Evolutionary conservation across 768 basidiomycete genomes (phyloP).

Genomic region (Lentinula lateritia): DNA sequence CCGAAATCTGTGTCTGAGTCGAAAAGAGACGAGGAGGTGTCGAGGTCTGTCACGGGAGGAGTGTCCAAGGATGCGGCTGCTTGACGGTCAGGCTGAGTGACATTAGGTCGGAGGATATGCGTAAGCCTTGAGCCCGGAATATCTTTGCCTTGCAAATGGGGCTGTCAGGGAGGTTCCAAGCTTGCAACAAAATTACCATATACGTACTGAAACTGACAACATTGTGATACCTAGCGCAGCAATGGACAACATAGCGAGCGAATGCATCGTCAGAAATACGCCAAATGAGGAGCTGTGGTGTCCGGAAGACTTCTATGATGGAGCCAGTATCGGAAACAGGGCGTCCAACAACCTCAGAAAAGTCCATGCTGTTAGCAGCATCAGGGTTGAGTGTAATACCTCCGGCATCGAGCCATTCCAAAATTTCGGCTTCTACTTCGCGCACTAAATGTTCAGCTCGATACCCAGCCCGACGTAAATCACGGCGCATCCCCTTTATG

Average conservation of each 20-base stretch:
- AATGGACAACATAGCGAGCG: conserved; percentile 78
- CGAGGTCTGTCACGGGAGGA: conserved; percentile 67
- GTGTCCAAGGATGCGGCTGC: conserved; percentile 49
- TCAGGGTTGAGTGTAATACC: conserved; percentile 55
- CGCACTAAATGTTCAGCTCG: conserved; percentile 57
- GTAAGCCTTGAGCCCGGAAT: conserved; percentile 57
- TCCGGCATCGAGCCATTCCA: conserved; percentile 55
- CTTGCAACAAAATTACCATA: neutral
- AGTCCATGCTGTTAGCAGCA: conserved; percentile 15
- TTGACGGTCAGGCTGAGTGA: conserved; percentile 50
- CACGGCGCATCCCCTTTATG: conserved; percentile 67
- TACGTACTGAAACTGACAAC: conserved; percentile 77
- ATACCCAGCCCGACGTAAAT: conserved; percentile 56
- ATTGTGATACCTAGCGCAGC: conserved; percentile 74
- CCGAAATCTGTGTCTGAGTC: conserved; percentile 50
- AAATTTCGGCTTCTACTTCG: conserved; percentile 62
- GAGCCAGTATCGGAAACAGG: conserved; percentile 47
- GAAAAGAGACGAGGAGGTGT: conserved; percentile 41
- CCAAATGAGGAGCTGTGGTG: conserved; percentile 69
- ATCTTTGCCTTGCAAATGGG: conserved; percentile 46
- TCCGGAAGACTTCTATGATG: conserved; percentile 62
- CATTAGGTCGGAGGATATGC: conserved; percentile 76
- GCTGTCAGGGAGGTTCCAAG: neutral
- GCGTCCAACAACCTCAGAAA: conserved; percentile 26
- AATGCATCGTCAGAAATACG: conserved; percentile 65